Percentiles rank a stretch among this genome's conserved stretches.
phyloP scores from a whole-genome alignment of 129 eudicot species.

The Centaurea solstitialis region DNA sequence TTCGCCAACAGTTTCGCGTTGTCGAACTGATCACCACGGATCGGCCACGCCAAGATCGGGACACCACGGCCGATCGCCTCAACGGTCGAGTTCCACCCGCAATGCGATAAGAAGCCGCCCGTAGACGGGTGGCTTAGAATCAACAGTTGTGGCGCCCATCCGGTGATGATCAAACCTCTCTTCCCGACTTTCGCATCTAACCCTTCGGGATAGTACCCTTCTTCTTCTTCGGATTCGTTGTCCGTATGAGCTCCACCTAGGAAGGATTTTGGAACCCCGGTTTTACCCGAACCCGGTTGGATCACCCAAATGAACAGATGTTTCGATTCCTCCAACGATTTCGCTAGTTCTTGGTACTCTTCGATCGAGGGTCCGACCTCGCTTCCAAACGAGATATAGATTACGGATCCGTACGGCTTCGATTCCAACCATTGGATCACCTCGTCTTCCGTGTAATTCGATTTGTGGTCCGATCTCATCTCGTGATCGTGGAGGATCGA shows the following conservation, averaged over 20 bases:
- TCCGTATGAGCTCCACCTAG: constrained; percentile 34
- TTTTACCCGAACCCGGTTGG: constrained; percentile 60
- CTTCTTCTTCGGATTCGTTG: constrained; percentile 24
- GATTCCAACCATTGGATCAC: constrained; percentile 65
- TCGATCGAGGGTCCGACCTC: constrained; percentile 75
- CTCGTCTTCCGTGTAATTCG: constrained; percentile 67
- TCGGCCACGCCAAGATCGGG: constrained; percentile 79
- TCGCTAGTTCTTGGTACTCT: constrained; percentile 54
- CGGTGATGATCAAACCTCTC: constrained; percentile 60
- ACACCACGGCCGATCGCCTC: constrained; percentile 75
- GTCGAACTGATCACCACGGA: constrained; percentile 71
- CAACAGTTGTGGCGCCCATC: constrained; percentile 85
- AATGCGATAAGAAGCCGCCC: constrained; percentile 79
- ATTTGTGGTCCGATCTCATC: constrained; percentile 51
- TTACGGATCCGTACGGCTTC: constrained; percentile 53
- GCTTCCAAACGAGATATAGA: constrained; percentile 79
- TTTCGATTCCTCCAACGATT: constrained; percentile 48
- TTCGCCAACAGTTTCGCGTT: constrained; percentile 57
- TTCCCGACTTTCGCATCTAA: constrained; percentile 44
- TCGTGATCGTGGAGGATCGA: constrained; percentile 50
- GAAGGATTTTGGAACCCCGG: constrained; percentile 43
- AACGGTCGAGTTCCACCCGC: constrained; percentile 89
- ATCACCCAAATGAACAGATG: constrained; percentile 72
- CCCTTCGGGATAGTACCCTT: constrained; percentile 66
- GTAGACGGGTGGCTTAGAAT: constrained; percentile 74